Percentiles rank a stretch among this genome's conserved stretches.
Conservation (phyloP, 345 rosid species). For the Eucalyptus microcorys region DNA sequence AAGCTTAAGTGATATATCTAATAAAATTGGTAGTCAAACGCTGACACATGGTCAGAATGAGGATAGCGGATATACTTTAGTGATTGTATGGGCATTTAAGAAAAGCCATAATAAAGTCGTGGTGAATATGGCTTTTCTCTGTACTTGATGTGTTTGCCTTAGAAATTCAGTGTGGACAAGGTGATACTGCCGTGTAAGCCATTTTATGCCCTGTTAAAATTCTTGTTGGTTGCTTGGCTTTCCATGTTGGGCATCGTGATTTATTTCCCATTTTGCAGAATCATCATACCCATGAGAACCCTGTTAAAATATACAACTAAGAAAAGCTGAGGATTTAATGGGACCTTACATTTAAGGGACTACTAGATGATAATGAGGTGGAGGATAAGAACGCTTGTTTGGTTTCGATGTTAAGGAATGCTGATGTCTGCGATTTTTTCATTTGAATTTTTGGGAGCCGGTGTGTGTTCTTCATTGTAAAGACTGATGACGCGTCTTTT, state of each 20-base stretch:
- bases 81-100: neutral
- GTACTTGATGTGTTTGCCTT: neutral
- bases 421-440: neutral
- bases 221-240: too few relatives aligned
- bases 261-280: neutral
- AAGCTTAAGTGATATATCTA: neutral
- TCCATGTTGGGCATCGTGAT: neutral
- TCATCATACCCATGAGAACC: neutral
- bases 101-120: neutral
- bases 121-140: conserved; percentile 44
- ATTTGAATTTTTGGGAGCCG: neutral
- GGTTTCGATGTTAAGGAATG: neutral
- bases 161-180: neutral
- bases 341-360: neutral
- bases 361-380: neutral
- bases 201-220: neutral
- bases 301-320: neutral
- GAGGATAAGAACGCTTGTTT: neutral
- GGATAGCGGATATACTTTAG: neutral
- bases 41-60: neutral
- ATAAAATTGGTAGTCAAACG: neutral
- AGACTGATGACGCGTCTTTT: neutral
- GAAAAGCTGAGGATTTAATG: neutral
- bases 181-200: neutral
- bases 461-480: neutral